phyloP scores from a whole-genome alignment of 163 green algal genomes.

The Chloroidium sp. region DNA sequence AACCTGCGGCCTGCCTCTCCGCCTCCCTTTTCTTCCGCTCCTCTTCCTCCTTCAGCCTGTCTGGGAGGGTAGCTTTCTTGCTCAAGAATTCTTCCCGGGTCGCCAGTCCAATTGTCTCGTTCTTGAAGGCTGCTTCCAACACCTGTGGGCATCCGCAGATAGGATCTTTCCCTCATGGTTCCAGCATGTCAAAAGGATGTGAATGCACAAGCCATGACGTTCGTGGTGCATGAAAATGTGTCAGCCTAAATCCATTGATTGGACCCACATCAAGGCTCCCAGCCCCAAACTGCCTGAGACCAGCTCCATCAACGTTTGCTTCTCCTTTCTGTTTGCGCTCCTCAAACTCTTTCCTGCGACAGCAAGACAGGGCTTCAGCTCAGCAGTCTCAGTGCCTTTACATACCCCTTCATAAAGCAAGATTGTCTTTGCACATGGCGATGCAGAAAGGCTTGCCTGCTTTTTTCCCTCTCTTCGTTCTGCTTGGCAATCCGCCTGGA shows the following conservation, averaged over 20 bases:
- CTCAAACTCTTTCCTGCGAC: constrained; percentile 59
- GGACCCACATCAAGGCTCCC: constrained; percentile 47
- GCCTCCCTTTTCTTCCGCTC: constrained; percentile 16
- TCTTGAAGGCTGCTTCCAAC: constrained; percentile 81
- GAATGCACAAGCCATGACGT: background rate
- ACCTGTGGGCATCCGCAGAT: constrained; percentile 24
- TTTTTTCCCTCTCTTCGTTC: constrained; percentile 45
- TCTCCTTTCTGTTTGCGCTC: constrained; percentile 45
- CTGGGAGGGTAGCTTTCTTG: constrained; percentile 60
- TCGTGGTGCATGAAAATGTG: background rate
- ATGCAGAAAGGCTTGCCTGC: constrained; percentile 61
- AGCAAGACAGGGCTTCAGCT: too few species aligned
- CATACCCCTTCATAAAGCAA: constrained; percentile 7
- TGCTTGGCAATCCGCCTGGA: constrained; percentile 45
- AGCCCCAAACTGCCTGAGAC: constrained; percentile 65
- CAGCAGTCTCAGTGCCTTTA: too few species aligned
- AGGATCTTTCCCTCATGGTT: background rate
- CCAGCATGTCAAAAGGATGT: background rate
- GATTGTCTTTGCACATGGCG: constrained; percentile 44
- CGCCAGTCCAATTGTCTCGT: constrained; percentile 83
- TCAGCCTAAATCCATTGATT: background rate
- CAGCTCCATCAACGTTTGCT: constrained; percentile 34
- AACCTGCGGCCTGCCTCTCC: background rate
- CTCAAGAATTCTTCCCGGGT: constrained; percentile 82
- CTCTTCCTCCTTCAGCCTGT: constrained; percentile 34